Conservation (phyloP, 2,329 filamentous ascomycete genomes). For the Ophiostoma pallidulum region DNA sequence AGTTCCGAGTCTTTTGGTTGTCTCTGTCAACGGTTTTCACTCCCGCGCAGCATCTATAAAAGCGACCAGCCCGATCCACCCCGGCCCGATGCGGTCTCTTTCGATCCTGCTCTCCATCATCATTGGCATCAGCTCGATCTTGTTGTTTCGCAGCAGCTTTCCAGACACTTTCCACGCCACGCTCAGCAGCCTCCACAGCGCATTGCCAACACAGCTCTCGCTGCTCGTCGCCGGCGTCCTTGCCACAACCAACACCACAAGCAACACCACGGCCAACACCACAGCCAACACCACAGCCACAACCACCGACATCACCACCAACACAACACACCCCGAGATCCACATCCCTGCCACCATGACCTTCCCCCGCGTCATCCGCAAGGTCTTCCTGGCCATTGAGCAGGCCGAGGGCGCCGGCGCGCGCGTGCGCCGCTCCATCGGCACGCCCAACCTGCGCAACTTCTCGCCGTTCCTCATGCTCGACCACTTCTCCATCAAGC, state of each 20-base stretch:
- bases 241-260: not conserved
- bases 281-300: conserved; percentile 13
- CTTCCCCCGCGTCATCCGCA: conserved; percentile 64
- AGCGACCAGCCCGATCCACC: not conserved
- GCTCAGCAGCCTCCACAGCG: conserved; percentile 18
- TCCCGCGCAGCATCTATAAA: conserved; percentile 14
- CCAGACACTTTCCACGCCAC: conserved; percentile 20
- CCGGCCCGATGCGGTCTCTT: conserved; percentile 28
- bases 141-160: conserved; percentile 10
- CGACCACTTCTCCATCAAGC: conserved; percentile 76
- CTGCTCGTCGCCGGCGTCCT: not conserved
- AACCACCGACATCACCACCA: conserved; percentile 12
- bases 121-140: conserved; percentile 29
- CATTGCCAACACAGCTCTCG: conserved; percentile 12
- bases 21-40: not conserved
- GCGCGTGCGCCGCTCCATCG: conserved; percentile 76
- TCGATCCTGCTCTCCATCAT: conserved; percentile 30
- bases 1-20: no score
- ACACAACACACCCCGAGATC: conserved; percentile 20
- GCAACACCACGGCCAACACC: conserved; percentile 14
- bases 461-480: conserved; percentile 94
- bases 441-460: conserved; percentile 72
- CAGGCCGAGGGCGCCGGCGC: conserved; percentile 85
- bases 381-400: conserved; percentile 75
- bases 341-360: conserved; percentile 59